These are phyloP conservation scores for Teunomyces lycoperdinae DNA, from an alignment of 805 yeast species.

Conservation along the genomic window DNA sequence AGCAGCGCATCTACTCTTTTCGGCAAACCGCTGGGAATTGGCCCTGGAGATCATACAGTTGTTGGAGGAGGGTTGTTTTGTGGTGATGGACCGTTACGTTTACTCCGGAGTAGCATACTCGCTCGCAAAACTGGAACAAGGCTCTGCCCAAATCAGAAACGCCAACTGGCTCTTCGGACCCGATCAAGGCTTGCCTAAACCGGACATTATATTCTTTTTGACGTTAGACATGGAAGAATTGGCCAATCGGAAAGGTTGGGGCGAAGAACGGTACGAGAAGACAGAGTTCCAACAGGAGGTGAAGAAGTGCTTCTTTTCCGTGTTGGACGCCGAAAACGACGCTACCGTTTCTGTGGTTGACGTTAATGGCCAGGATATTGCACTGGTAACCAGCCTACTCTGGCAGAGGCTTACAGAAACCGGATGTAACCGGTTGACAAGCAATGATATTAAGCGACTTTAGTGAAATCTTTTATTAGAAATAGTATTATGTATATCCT, in stretches of 20 bases:
- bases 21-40: conserved; percentile 94
- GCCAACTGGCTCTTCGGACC: conserved; percentile 77
- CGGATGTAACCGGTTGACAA: background rate
- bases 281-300: conserved; percentile 73
- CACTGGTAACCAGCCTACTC: conserved; percentile 49
- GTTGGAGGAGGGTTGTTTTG: conserved; percentile 51
- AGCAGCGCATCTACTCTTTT: conserved; percentile 80
- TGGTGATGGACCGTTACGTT: conserved; percentile 82
- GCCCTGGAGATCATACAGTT: conserved; percentile 43
- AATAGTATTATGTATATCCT: background rate
- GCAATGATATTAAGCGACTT: background rate
- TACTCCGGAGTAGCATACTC: conserved; percentile 94
- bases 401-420: conserved; percentile 29
- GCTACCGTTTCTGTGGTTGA: conserved; percentile 42
- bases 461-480: background rate
- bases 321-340: conserved; percentile 33
- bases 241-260: conserved; percentile 71
- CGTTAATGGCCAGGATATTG: conserved; percentile 59
- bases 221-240: conserved; percentile 50
- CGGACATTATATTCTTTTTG: conserved; percentile 80
- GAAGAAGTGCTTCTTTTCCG: conserved; percentile 50
- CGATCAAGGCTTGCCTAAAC: conserved; percentile 80
- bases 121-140: conserved; percentile 61
- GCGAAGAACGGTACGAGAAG: conserved; percentile 89
- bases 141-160: conserved; percentile 30